A percentile compares a stretch with the other conserved stretches of the same genome.
These are phyloP conservation scores for Farysia itapuensis DNA, from an alignment of 1,284 basidiomycete species.

Conservation along the genomic window DNA sequence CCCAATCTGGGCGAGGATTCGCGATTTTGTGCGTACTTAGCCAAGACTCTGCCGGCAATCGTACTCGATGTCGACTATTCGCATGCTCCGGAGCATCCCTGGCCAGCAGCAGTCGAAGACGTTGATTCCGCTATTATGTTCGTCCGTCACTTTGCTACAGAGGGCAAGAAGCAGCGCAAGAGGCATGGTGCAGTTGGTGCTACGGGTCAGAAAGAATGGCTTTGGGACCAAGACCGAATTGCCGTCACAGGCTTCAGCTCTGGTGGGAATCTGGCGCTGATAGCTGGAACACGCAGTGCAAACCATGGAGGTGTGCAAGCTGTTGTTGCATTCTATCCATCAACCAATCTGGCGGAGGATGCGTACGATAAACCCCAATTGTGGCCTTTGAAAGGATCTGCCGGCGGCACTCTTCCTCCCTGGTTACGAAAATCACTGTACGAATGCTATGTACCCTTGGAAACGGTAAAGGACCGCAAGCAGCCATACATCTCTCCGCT, in stretches of 20 bases:
- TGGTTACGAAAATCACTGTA: conserved; percentile 33
- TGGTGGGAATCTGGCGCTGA: conserved; percentile 36
- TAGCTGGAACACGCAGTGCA: conserved; percentile 11
- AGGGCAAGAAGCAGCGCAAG: conserved; percentile 17
- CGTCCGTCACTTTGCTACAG: conserved; percentile 53
- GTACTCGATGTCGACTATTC: conserved; percentile 74
- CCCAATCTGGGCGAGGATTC: conserved; percentile 31
- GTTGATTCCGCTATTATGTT: conserved; percentile 70
- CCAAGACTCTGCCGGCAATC: conserved; percentile 49
- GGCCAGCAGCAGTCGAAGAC: conserved; percentile 75
- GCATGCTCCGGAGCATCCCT: conserved; percentile 73
- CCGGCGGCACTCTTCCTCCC: conserved; percentile 28
- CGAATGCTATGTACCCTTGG: conserved; percentile 22
- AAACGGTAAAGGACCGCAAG: conserved; percentile 19
- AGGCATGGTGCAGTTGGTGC: conserved; percentile 16
- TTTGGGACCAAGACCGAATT: conserved; percentile 26
- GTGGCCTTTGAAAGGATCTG: conserved; percentile 14
- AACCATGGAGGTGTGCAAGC: conserved; percentile 24
- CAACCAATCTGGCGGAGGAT: conserved; percentile 40
- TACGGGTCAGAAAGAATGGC: conserved; percentile 23
- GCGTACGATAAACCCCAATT: conserved; percentile 35
- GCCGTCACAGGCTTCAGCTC: conserved; percentile 41
- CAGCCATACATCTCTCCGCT: conserved; percentile 36
- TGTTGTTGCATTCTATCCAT: conserved; percentile 38
- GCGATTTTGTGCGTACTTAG: conserved; percentile 24